Evolutionary conservation across 495 filamentous ascomycete genomes (phyloP), one percentile per base, ranked within the genome.

Genomic region (Lindgomyces ingoldianus): DNA sequence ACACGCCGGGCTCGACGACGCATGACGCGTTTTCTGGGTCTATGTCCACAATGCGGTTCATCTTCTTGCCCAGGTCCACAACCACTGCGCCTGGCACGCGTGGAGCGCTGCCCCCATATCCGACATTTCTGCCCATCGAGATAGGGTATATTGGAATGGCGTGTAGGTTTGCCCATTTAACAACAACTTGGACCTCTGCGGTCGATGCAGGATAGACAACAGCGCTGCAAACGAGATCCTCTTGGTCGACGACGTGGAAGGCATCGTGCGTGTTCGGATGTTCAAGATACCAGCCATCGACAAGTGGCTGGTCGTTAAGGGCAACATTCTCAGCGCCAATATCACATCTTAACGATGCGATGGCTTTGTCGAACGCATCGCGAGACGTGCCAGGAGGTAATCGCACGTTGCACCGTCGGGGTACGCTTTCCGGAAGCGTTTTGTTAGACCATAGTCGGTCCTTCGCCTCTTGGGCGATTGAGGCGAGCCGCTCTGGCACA

Each of bases 1-100:
- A 81, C 0, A 87, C 84, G 19, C 83, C 85, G 0, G 84, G 83
- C 60, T 86, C 84, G 4, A 87, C 76, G 1, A 87, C 69, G 22
- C 78, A 80, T 50, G 75, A 81, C 3, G 79, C 80, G 55, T 79
- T 77, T 44, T 85, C 78, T 0, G 67, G 74, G 64, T 84, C 78
- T 30, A 86, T 72, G n/a, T 83, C 74, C 11, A 86, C 60, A 18
- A 87, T 77, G 57, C 71, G 71, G 65, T 82, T 81, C 84, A 86
- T 86, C 42, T 78, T 73, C 42, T 72, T 75, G 9, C 83, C 82
- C 2, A 87, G 74, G 59, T 86, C 81, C 0, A 87, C 46, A 3
- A 80, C 79, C 0, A 86, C 78, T 27, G 75, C 78, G 9, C 84
- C 84, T 1, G 75, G 77, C 1, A 86, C 77, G 18, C 82, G 73